phyloP scores from a whole-genome alignment of 768 basidiomycete species.

The Hypholoma fasciculare region DNA sequence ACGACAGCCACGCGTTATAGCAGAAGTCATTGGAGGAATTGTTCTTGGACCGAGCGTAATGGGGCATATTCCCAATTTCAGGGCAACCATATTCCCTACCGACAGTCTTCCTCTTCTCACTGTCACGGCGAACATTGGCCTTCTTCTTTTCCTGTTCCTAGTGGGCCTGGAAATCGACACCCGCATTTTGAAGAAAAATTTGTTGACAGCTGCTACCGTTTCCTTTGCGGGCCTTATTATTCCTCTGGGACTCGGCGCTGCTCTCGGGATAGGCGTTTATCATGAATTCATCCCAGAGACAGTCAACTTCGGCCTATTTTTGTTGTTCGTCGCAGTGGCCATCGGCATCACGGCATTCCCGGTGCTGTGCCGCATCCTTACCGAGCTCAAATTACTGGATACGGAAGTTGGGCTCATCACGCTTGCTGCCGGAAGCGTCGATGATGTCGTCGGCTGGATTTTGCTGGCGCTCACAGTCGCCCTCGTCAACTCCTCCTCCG shows the following conservation, averaged over 20 bases:
- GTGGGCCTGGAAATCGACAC: constrained; percentile 85
- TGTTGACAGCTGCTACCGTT: constrained; percentile 54
- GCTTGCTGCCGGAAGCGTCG: constrained; percentile 80
- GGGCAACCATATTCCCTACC: constrained; percentile 53
- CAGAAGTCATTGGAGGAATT: constrained; percentile 91
- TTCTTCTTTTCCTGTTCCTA: constrained; percentile 79
- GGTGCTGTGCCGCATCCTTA: constrained; percentile 81
- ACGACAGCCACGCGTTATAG: constrained; percentile 87
- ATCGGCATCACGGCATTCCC: constrained; percentile 83
- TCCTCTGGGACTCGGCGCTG: constrained; percentile 82
- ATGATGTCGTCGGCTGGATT: constrained; percentile 79
- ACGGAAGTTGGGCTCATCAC: constrained; percentile 81
- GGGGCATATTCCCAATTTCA: constrained; percentile 79
- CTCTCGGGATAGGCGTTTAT: constrained; percentile 72
- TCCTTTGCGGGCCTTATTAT: constrained; percentile 69
- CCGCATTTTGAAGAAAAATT: constrained; percentile 63
- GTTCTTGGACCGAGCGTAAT: constrained; percentile 77
- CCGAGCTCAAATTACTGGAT: constrained; percentile 77
- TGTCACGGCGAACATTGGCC: constrained; percentile 75
- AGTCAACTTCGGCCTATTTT: constrained; percentile 77
- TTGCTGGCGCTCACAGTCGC: constrained; percentile 83
- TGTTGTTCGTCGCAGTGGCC: constrained; percentile 84
- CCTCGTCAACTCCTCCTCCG: constrained; percentile 74
- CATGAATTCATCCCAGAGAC: constrained; percentile 54
- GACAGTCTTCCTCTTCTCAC: constrained; percentile 56